phyloP scores from a whole-genome alignment of 2,329 filamentous ascomycete species.

The Pseudogymnoascus sp. region DNA sequence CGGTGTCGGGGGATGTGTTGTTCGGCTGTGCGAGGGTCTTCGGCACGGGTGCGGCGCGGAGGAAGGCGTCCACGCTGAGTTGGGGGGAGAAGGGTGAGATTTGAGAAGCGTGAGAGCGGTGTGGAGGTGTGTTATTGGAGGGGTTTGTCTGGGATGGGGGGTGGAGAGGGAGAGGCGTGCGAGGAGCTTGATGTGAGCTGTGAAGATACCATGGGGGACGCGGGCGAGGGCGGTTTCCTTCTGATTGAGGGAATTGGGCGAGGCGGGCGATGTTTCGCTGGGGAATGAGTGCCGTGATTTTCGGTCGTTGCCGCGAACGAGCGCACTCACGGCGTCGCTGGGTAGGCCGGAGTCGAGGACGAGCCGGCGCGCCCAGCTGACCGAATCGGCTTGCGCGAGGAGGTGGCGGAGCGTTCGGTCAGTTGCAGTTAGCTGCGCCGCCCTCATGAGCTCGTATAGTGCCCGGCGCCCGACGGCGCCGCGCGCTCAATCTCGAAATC shows the following conservation, averaged over 20 bases:
- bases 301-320: not conserved
- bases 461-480: conserved; percentile 51
- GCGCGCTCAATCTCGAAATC: conserved; percentile 60
- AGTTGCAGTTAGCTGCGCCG: not conserved
- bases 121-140: not conserved
- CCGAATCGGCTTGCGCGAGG: not conserved
- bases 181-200: conserved; percentile 47
- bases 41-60: conserved; percentile 16
- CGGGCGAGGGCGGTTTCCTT: conserved; percentile 39
- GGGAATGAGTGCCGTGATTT: not conserved
- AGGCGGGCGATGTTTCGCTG: conserved; percentile 26
- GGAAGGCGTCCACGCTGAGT: not conserved
- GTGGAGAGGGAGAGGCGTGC: conserved; percentile 33
- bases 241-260: not conserved
- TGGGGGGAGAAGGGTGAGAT: not conserved
- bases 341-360: not conserved
- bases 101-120: not conserved
- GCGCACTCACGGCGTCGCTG: not conserved
- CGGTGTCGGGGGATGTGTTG: not conserved
- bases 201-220: conserved; percentile 34
- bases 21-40: not conserved
- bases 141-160: not conserved
- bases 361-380: not conserved
- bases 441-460: conserved; percentile 53
- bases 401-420: not conserved